Evolutionary conservation across 495 filamentous ascomycete species (phyloP).

Genomic region (Hypoxylon lienhwacheense): DNA sequence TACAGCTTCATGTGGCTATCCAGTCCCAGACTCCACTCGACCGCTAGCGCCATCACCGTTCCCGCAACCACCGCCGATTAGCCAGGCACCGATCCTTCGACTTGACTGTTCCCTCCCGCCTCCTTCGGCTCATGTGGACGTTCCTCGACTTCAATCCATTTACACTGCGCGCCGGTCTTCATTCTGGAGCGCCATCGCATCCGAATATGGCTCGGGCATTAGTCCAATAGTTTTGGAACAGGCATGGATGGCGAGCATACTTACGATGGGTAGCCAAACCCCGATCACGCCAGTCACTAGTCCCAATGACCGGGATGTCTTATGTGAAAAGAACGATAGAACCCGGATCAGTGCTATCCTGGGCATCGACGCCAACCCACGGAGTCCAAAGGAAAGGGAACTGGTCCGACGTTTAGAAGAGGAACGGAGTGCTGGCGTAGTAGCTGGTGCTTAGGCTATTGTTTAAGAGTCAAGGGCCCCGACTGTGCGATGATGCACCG

Average conservation of each 20-base stretch:
- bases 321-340: conserved; percentile 48
- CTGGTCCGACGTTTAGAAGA: conserved; percentile 55
- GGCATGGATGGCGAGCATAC: conserved; percentile 61
- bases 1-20: conserved; percentile 43
- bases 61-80: conserved; percentile 24
- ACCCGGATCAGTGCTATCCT: conserved; percentile 58
- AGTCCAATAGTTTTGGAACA: conserved; percentile 67
- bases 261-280: conserved; percentile 38
- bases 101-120: conserved; percentile 54
- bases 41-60: conserved; percentile 34
- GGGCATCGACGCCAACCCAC: conserved; percentile 55
- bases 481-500: neutral
- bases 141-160: conserved; percentile 65
- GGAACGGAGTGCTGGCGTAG: conserved; percentile 34
- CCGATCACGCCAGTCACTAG: conserved; percentile 52
- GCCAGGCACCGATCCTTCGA: conserved; percentile 42
- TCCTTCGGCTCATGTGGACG: conserved; percentile 58
- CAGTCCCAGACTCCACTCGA: conserved; percentile 38
- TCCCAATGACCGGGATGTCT: conserved; percentile 44
- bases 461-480: conserved; percentile 1
- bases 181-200: conserved; percentile 73
- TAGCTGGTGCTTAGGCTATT: conserved; percentile 13
- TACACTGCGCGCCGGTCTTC: conserved; percentile 68
- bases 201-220: conserved; percentile 66
- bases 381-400: conserved; percentile 57